These are phyloP conservation scores for Mycena chlorophos DNA, from an alignment of 768 basidiomycete genomes.

Conservation along the genomic window DNA sequence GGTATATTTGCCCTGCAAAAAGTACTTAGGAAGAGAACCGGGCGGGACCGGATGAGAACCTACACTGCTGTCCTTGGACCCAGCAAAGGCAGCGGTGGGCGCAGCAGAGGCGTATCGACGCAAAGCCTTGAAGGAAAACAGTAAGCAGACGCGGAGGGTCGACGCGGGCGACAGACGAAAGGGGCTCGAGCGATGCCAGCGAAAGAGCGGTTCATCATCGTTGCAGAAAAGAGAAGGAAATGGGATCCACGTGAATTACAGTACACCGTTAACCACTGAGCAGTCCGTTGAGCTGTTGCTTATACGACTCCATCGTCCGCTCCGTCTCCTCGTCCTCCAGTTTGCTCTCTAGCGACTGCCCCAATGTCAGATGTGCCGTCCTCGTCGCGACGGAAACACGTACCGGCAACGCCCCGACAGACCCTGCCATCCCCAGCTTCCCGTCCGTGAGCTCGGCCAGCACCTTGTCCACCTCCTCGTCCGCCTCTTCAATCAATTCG, in stretches of 20 bases:
- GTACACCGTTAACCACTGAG: conserved; percentile 54
- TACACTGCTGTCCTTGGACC: conserved; percentile 85
- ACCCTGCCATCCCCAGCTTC: conserved; percentile 85
- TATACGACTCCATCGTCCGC: conserved; percentile 86
- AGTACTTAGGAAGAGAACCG: conserved; percentile 1
- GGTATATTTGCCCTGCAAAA: conserved; percentile 86
- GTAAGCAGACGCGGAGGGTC: conserved; percentile 18
- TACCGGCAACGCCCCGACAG: conserved; percentile 50
- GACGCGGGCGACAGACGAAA: conserved; percentile 36
- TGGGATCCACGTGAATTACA: conserved; percentile 13
- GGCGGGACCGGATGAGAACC: conserved; percentile 32
- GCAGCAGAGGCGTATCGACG: conserved; percentile 73
- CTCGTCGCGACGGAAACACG: conserved; percentile 7
- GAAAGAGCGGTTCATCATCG: conserved; percentile 67
- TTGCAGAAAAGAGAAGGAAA: conserved; percentile 26
- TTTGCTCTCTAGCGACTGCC: conserved; percentile 59
- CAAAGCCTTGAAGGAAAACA: conserved; percentile 46
- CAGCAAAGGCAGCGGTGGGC: conserved; percentile 88
- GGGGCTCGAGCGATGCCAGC: conserved; percentile 54
- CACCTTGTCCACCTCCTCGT: conserved; percentile 96
- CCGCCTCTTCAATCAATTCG: conserved; percentile 94
- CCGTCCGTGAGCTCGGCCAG: conserved; percentile 94
- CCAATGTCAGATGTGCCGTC: conserved; percentile 3
- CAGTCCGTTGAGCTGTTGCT: conserved; percentile 84
- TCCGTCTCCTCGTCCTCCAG: conserved; percentile 82